Percentiles rank a stretch among this genome's conserved stretches.
Evolutionary conservation across 2,329 filamentous ascomycete genomes (phyloP).

Genomic region (Madurella fahalii): DNA sequence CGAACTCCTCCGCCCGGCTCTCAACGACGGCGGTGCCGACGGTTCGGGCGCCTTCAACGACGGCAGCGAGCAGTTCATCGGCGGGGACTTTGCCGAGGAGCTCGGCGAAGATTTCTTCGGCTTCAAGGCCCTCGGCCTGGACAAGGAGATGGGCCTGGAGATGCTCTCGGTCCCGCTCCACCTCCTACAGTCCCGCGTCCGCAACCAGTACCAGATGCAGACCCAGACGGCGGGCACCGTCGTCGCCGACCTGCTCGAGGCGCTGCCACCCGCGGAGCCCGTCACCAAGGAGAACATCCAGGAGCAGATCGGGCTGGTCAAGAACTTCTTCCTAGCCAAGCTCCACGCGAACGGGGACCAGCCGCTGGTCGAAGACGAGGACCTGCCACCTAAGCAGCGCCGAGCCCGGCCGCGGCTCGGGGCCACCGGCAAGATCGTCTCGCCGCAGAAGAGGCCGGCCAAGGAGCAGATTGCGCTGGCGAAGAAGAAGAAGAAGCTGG

Average conservation of each 20-base stretch:
- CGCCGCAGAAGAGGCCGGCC: conserved; percentile 75
- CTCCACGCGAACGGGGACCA: conserved; percentile 78
- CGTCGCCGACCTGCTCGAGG: conserved; percentile 59
- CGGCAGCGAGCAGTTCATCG: conserved; percentile 93
- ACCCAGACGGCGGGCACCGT: conserved; percentile 54
- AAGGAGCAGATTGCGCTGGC: conserved; percentile 79
- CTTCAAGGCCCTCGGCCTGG: conserved; percentile 90
- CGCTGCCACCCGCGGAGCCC: conserved; percentile 66
- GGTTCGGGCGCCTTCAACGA: conserved; percentile 92
- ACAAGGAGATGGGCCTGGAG: conserved; percentile 83
- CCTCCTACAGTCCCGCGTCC: conserved; percentile 85
- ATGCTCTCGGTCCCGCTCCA: conserved; percentile 90
- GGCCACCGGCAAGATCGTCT: conserved; percentile 79
- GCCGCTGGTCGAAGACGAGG: conserved; percentile 87
- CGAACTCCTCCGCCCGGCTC: conserved; percentile 87
- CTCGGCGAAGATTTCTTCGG: conserved; percentile 99
- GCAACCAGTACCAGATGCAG: conserved; percentile 78
- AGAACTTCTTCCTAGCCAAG: conserved; percentile 87
- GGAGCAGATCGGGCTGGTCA: conserved; percentile 79
- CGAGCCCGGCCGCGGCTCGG: conserved; percentile 62
- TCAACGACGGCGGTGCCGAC: conserved; percentile 75
- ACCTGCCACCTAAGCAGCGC: conserved; percentile 88
- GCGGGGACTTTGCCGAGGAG: conserved; percentile 95
- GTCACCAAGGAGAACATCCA: conserved; percentile 75
- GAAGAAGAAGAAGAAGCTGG: conserved; percentile 82